Conservation (phyloP, 768 basidiomycete genomes). For the Lyophyllum decastes region DNA sequence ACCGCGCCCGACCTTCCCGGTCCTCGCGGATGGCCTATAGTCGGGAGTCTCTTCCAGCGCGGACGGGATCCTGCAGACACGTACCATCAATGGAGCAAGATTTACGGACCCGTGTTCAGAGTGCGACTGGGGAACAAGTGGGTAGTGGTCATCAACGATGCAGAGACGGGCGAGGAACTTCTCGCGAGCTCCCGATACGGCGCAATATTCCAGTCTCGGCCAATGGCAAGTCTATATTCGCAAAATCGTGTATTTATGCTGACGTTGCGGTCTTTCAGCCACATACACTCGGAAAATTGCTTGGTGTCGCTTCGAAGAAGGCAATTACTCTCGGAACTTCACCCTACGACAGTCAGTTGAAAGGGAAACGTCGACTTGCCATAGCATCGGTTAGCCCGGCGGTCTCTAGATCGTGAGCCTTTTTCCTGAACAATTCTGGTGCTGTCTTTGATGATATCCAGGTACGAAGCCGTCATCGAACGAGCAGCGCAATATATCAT, state of each 20-base stretch:
- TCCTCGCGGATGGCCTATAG: slow-evolving; percentile 17
- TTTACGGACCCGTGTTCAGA: slow-evolving; percentile 18
- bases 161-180: slow-evolving; percentile 16
- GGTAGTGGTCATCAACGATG: slow-evolving; percentile 15
- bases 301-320: slow-evolving; percentile 9
- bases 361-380: slow-evolving; percentile 16
- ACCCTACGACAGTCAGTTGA: slow-evolving; percentile 13
- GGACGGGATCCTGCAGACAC: slow-evolving; percentile 17
- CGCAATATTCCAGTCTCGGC: slow-evolving; percentile 15
- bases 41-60: slow-evolving; percentile 18
- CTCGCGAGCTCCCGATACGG: slow-evolving; percentile 14
- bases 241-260: neutral
- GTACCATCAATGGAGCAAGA: slow-evolving; percentile 17
- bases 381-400: slow-evolving; percentile 18
- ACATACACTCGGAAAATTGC: slow-evolving; percentile 12
- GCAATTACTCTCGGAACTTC: slow-evolving; percentile 17
- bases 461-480: slow-evolving; percentile 14
- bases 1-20: slow-evolving; percentile 15
- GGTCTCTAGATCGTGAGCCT: no score
- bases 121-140: slow-evolving; percentile 16
- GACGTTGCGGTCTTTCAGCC: neutral
- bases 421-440: no score
- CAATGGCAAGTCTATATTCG: slow-evolving; percentile 10
- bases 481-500: slow-evolving; percentile 16
- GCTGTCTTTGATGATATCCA: neutral